A percentile compares a stretch with the other conserved stretches of the same genome.
Conservation (phyloP, 495 filamentous ascomycete genomes). For the Margaritispora aquatica region DNA sequence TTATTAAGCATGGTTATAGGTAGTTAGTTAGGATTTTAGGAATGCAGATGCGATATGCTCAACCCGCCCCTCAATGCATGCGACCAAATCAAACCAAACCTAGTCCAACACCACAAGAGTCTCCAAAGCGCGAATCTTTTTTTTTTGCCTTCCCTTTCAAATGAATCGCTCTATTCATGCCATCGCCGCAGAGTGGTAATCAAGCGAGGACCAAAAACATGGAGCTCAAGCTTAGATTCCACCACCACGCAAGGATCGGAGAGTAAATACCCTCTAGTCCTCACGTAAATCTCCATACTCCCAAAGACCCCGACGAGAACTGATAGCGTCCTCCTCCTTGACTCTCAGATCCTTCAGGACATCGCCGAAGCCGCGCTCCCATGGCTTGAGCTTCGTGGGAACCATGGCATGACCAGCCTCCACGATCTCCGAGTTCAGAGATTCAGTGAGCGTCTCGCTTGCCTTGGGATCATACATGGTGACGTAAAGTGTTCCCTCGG, state of each 20-base stretch:
- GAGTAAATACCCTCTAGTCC: conserved; percentile 42
- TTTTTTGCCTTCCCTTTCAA: too few relatives aligned
- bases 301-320: conserved; percentile 80
- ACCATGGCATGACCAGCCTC: conserved; percentile 84
- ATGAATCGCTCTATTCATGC: too few relatives aligned
- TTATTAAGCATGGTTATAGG: too few relatives aligned
- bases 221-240: not conserved
- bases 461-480: conserved; percentile 74
- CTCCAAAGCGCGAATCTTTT: not conserved
- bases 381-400: conserved; percentile 78
- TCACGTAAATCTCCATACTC: conserved; percentile 95
- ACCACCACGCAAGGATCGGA: not conserved
- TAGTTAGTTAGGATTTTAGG: too few relatives aligned
- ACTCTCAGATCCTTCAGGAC: conserved; percentile 60
- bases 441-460: conserved; percentile 51
- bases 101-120: too few relatives aligned
- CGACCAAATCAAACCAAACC: not conserved
- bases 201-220: not conserved
- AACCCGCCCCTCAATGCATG: not conserved
- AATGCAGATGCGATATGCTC: not conserved
- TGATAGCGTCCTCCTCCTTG: conserved; percentile 69
- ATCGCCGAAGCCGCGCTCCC: conserved; percentile 71
- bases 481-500: conserved; percentile 72
- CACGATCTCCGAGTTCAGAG: conserved; percentile 81
- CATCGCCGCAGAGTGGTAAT: not conserved